Evolutionary conservation across 805 yeast genomes (phyloP).

Genomic region (Candida caryicola): DNA sequence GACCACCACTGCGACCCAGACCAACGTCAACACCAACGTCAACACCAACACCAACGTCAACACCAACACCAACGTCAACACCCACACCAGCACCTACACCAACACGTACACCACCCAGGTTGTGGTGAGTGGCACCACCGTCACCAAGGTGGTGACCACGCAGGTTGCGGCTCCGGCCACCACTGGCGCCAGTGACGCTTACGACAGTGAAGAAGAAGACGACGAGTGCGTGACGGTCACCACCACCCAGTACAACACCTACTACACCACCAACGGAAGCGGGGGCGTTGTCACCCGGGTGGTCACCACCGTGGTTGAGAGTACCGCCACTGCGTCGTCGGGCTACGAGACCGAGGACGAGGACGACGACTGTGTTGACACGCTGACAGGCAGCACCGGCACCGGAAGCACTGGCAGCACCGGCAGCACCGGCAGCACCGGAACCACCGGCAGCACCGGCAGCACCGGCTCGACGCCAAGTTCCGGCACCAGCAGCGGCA

Average conservation of each 20-base stretch:
- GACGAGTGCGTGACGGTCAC: slow-evolving; percentile 1
- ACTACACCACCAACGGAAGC: slow-evolving; percentile 10
- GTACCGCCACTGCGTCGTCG: not conserved
- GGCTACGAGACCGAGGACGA: not conserved
- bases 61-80: not conserved
- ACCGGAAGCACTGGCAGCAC: slow-evolving; percentile 3
- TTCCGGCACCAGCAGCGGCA: slow-evolving; percentile 1
- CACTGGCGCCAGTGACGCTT: too few relatives aligned
- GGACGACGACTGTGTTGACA: slow-evolving; percentile 1
- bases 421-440: not conserved
- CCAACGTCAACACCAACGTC: slow-evolving; percentile 1
- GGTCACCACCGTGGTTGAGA: not conserved
- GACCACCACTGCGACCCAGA: slow-evolving; percentile 4
- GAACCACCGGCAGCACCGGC: not conserved
- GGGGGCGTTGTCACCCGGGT: slow-evolving; percentile 5
- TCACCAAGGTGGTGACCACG: slow-evolving; percentile 2
- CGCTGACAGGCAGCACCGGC: slow-evolving; percentile 2
- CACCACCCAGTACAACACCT: slow-evolving; percentile 1
- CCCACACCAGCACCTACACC: slow-evolving; percentile 1
- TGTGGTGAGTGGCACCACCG: not conserved
- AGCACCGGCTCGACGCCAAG: not conserved
- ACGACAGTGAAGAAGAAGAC: slow-evolving; percentile 8
- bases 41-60: too few relatives aligned
- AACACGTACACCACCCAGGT: slow-evolving; percentile 1
- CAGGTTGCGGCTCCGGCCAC: not conserved